A percentile compares a stretch with the other conserved stretches of the same genome.
Conservation (phyloP, 2,329 filamentous ascomycete species). For the Neofusicoccum umdonicola region DNA sequence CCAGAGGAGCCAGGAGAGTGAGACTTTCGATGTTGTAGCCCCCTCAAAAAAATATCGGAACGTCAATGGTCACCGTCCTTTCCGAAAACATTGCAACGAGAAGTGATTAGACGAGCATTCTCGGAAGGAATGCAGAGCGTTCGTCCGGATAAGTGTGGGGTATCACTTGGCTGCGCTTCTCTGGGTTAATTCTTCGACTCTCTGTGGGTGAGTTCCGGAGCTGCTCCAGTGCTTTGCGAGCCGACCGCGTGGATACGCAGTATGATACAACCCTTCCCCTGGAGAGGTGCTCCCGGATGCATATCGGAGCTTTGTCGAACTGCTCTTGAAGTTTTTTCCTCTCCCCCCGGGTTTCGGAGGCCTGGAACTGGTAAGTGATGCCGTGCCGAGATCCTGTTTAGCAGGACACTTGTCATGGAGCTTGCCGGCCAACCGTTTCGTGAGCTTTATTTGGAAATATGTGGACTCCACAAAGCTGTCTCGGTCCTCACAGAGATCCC, state of each 20-base stretch:
- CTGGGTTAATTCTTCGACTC: too few species aligned
- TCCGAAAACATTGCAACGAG: too few species aligned
- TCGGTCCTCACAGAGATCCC: neutral
- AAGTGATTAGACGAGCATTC: too few species aligned
- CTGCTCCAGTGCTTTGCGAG: too few species aligned
- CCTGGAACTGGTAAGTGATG: neutral
- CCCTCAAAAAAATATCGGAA: too few species aligned
- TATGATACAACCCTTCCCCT: too few species aligned
- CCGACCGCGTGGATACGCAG: too few species aligned
- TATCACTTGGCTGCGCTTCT: too few species aligned
- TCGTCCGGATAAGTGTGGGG: too few species aligned
- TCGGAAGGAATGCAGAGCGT: too few species aligned
- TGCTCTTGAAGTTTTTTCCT: neutral
- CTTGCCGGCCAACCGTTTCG: constrained; percentile 2
- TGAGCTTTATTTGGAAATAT: neutral
- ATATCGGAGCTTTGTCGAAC: neutral
- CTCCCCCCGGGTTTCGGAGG: neutral
- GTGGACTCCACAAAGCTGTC: neutral
- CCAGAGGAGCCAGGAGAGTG: neutral
- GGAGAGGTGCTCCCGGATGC: neutral
- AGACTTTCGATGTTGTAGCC: neutral
- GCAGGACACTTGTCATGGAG: constrained; percentile 4
- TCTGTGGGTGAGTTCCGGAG: too few species aligned
- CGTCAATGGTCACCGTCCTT: too few species aligned
- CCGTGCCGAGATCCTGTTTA: neutral